Evolutionary conservation across 257 asterid species (phyloP).

Genomic region (Catharanthus roseus): DNA sequence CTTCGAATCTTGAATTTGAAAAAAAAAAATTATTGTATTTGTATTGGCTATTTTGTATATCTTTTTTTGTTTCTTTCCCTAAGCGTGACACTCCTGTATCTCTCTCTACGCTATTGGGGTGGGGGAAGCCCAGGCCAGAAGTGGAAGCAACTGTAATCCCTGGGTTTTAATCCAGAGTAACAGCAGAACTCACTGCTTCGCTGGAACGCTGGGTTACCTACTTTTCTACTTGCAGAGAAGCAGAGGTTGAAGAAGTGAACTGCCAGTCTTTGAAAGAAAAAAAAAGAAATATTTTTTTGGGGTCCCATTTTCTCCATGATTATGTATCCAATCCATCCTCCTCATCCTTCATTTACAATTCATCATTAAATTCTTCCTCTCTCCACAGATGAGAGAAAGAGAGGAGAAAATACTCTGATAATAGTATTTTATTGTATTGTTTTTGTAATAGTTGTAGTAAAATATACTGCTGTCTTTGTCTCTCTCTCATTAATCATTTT

Average conservation of each 20-base stretch:
- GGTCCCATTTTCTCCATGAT: conserved; percentile 7
- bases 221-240: neutral
- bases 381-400: neutral
- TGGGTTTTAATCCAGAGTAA: no score
- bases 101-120: no score
- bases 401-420: neutral
- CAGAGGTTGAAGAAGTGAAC: neutral
- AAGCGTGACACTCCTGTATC: no score
- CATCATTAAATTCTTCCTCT: neutral
- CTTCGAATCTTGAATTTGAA: no score
- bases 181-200: neutral
- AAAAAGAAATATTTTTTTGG: neutral
- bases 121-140: no score
- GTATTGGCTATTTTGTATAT: no score
- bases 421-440: no score
- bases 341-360: neutral
- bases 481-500: neutral
- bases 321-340: no score
- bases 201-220: neutral
- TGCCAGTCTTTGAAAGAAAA: neutral
- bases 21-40: no score
- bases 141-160: no score
- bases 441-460: neutral
- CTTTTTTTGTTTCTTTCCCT: no score
- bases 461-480: neutral